A percentile compares a stretch with the other conserved stretches of the same genome.
Evolutionary conservation across 352 stramenopile species (phyloP).

Genomic region (Phytopythium montanum): DNA sequence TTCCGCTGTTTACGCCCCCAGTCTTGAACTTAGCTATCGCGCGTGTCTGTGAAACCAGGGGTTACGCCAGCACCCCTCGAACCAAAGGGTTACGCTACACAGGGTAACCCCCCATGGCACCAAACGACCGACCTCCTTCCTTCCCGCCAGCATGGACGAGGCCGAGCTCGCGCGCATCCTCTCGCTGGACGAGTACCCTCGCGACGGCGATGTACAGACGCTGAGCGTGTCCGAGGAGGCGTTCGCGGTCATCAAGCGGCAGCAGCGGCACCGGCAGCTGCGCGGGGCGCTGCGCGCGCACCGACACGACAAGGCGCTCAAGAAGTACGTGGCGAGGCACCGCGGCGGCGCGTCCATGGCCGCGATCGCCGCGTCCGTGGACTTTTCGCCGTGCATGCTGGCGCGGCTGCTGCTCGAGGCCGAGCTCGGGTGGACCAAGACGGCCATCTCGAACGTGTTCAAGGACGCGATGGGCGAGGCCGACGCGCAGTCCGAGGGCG

Average conservation of each 20-base stretch:
- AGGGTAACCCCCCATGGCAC: too few species aligned
- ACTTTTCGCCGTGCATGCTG: slow-evolving; percentile 70
- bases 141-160: slow-evolving; percentile 35
- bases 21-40: background rate
- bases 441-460: slow-evolving; percentile 63
- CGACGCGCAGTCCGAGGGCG: slow-evolving; percentile 1
- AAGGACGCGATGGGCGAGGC: slow-evolving; percentile 40
- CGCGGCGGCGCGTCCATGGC: slow-evolving; percentile 29
- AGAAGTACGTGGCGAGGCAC: slow-evolving; percentile 44
- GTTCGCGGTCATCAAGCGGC: slow-evolving; percentile 58
- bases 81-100: too few species aligned
- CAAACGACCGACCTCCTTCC: too few species aligned
- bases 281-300: slow-evolving; percentile 42
- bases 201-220: background rate
- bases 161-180: slow-evolving; percentile 45
- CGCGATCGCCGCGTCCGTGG: slow-evolving; percentile 35
- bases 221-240: slow-evolving; percentile 46
- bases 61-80: background rate
- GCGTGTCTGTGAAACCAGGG: too few species aligned
- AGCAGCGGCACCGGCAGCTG: slow-evolving; percentile 42
- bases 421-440: slow-evolving; percentile 59
- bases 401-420: slow-evolving; percentile 52
- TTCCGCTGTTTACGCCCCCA: too few species aligned
- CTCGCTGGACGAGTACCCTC: slow-evolving; percentile 32
- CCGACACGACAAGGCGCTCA: slow-evolving; percentile 54